A percentile compares a stretch with the other conserved stretches of the same genome.
These are phyloP conservation scores for Magnolia sinica DNA, from an alignment of 164 flowering plant genomes.

Conservation along the genomic window DNA sequence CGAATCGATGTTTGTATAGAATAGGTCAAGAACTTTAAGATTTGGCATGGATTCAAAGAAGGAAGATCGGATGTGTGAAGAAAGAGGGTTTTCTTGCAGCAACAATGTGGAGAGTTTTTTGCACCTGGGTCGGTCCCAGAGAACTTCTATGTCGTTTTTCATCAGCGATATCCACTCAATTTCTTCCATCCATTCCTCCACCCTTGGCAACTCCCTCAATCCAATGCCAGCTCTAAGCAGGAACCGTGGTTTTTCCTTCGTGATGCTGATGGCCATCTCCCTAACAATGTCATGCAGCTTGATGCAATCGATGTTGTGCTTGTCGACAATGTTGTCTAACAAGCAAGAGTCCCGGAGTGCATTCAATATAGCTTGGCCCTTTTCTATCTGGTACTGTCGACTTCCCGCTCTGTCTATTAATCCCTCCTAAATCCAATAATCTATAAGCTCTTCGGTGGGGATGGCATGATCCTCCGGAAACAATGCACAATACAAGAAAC, in stretches of 20 bases:
- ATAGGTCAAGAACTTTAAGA: conserved; percentile 7
- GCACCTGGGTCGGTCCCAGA: not conserved
- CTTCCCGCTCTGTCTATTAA: not conserved
- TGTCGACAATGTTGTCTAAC: not conserved
- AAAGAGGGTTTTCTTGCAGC: not conserved
- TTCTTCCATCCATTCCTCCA: not conserved
- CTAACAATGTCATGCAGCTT: not conserved
- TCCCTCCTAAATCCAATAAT: not conserved
- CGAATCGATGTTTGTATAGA: not conserved
- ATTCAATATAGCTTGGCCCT: not conserved
- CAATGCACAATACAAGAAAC: too few relatives aligned
- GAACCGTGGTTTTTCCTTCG: not conserved
- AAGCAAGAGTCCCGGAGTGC: not conserved
- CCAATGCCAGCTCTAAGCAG: not conserved
- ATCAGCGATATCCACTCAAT: not conserved
- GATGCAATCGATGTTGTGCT: not conserved
- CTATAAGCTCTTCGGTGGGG: too few relatives aligned
- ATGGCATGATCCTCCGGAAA: too few relatives aligned
- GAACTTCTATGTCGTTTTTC: not conserved
- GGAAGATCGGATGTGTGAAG: not conserved
- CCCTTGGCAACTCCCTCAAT: not conserved
- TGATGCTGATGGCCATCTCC: not conserved
- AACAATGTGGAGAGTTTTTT: too few relatives aligned
- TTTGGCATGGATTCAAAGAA: not conserved
- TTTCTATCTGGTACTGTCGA: not conserved